phyloP scores from a whole-genome alignment of 164 flowering plant species.

The Nymphaea colorata region DNA sequence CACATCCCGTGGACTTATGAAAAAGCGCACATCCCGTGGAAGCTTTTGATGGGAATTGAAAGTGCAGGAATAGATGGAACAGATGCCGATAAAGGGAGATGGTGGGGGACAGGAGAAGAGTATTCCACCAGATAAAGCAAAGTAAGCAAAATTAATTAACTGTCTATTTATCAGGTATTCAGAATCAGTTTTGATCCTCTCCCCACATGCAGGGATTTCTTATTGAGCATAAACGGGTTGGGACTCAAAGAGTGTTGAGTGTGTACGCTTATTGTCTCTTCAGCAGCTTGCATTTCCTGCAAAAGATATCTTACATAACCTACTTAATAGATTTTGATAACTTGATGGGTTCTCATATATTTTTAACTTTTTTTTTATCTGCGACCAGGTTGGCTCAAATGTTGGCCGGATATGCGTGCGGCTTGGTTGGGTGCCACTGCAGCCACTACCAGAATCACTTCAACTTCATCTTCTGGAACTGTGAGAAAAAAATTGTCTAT shows the following conservation, averaged over 20 bases:
- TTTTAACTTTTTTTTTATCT: not conserved
- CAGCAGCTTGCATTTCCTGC: slow-evolving; percentile 98
- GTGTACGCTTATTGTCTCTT: slow-evolving; percentile 87
- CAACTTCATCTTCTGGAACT: slow-evolving; percentile 62
- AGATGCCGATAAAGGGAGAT: slow-evolving; percentile 51
- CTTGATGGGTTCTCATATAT: not conserved
- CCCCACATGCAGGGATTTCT: slow-evolving; percentile 51
- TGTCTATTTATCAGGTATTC: not conserved
- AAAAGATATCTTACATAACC: too few species aligned
- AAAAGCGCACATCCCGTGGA: slow-evolving; percentile 83
- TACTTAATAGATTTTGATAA: too few species aligned
- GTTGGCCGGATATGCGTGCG: slow-evolving; percentile 83
- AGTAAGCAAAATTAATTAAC: slow-evolving; percentile 36
- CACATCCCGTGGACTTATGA: too few species aligned
- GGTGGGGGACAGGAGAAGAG: slow-evolving; percentile 84
- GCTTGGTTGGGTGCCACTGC: slow-evolving; percentile 90
- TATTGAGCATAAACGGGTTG: slow-evolving; percentile 75
- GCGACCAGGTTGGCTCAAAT: slow-evolving; percentile 69
- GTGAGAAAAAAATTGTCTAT: too few species aligned
- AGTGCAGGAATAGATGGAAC: slow-evolving; percentile 58
- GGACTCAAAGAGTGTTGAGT: slow-evolving; percentile 97
- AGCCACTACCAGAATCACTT: slow-evolving; percentile 61
- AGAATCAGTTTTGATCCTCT: not conserved
- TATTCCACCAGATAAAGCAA: slow-evolving; percentile 89
- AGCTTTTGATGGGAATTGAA: slow-evolving; percentile 58